phyloP scores from a whole-genome alignment of 2,329 filamentous ascomycete species.

The Fusarium citri region DNA sequence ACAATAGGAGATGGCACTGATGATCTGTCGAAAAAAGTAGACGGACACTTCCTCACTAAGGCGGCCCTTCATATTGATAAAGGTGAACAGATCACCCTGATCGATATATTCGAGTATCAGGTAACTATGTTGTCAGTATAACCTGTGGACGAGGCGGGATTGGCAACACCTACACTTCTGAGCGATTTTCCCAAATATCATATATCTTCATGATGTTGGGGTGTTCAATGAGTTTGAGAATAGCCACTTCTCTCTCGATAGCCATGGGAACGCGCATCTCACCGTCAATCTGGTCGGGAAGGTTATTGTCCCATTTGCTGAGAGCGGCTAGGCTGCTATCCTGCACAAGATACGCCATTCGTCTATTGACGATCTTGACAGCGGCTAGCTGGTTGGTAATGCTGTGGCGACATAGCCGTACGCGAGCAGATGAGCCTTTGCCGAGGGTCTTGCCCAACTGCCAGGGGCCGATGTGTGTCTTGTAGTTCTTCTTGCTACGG shows the following conservation, averaged over 20 bases:
- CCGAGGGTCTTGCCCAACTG: constrained; percentile 89
- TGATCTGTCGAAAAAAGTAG: constrained; percentile 90
- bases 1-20: constrained; percentile 91
- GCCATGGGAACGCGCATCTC: constrained; percentile 83
- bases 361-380: constrained; percentile 94
- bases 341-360: constrained; percentile 81
- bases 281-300: constrained; percentile 66
- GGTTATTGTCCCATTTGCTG: constrained; percentile 75
- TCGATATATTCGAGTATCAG: constrained; percentile 94
- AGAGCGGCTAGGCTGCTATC: constrained; percentile 88
- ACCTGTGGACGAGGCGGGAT: not conserved
- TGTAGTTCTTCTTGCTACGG: constrained; percentile 59
- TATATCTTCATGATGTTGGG: constrained; percentile 93
- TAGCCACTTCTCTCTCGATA: constrained; percentile 93
- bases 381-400: constrained; percentile 84
- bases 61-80: constrained; percentile 80
- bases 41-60: constrained; percentile 84
- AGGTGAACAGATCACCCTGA: constrained; percentile 82
- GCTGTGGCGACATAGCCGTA: constrained; percentile 85
- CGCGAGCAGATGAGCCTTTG: constrained; percentile 88
- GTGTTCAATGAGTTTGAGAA: constrained; percentile 96
- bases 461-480: constrained; percentile 93
- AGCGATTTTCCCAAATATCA: constrained; percentile 97
- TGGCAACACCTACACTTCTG: constrained; percentile 78
- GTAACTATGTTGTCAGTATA: constrained; percentile 69